Base-by-base conservation (phyloP, 163 green algal genomes). In the Coccomyxa subellipsoidea region DNA sequence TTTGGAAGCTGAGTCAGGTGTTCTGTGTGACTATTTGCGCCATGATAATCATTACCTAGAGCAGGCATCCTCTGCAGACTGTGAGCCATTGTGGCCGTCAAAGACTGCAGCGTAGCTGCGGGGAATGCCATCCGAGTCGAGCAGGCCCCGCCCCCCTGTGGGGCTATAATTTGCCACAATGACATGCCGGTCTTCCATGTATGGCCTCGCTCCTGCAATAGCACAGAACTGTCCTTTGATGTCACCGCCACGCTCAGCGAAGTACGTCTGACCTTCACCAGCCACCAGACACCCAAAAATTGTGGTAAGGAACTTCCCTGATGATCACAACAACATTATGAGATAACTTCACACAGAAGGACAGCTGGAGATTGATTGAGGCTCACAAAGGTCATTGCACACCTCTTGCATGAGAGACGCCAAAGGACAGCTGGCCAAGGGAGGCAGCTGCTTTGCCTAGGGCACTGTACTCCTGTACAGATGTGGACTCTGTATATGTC, bases 121-220 rank as follows among this genome's bases (percentile, higher is more conserved):
- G 23, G 35, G 37, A 6, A 80, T 37, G 0, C 76, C 76, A 39
- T 66, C 76, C 3, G 40, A 4, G 21, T 34, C 36, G 10, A 31
- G 31, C 25, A 25, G 1, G 15, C 31, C 72, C 31, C 31, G 29
- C 27, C 29, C 9, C 18, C 38, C 76, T 7, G 36, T 38, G 25
- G 76, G 76, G 32, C 4, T 34, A 27, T 54, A 80, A 23, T 66
- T 80, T 0, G 31, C 29, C 76, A 80, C 38, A 31, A 80, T 39
- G 27, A 8, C 69, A 37, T 80, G 39, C 38, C 36, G 38, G 76
- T 80, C 76, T 37, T 80, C 76, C 76, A 80, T 80, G 76, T 80
- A 80, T 70, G 36, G 76, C 39, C 76, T 34, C 12, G 76, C 76
- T 32, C 76, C 76, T 80, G 76, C 76, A 76, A 27, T 18, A 59